A percentile compares a stretch with the other conserved stretches of the same genome.
Conservation (phyloP, 805 yeast genomes). For the Kazachstania viticola region DNA sequence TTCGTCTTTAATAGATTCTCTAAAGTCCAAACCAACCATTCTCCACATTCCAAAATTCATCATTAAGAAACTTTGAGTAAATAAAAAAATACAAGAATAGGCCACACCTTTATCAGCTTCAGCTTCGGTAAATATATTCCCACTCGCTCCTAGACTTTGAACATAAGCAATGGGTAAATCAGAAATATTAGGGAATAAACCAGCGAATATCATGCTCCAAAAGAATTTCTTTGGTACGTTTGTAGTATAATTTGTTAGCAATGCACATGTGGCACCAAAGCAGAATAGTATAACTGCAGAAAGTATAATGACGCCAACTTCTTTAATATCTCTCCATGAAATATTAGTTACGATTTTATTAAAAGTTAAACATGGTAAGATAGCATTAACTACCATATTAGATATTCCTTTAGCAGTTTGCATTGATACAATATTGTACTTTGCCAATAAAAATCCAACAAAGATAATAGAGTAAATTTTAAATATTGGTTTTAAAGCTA, state of each 20-base stretch:
- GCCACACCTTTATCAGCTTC: conserved; percentile 68
- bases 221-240: conserved; percentile 63
- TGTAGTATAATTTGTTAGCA: conserved; percentile 34
- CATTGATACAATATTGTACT: conserved; percentile 49
- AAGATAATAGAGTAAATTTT: conserved; percentile 66
- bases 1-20: conserved; percentile 20
- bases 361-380: conserved; percentile 69
- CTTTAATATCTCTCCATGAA: conserved; percentile 55
- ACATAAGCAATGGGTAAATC: conserved; percentile 80
- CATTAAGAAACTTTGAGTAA: conserved; percentile 52
- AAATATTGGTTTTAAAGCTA: conserved; percentile 76
- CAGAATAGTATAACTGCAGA: conserved; percentile 35
- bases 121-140: conserved; percentile 39
- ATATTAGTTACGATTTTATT: conserved; percentile 58
- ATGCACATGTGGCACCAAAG: conserved; percentile 34
- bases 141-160: conserved; percentile 57
- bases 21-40: conserved; percentile 60
- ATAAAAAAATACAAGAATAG: conserved; percentile 61
- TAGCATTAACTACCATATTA: conserved; percentile 51
- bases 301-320: conserved; percentile 52
- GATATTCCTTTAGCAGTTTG: conserved; percentile 62
- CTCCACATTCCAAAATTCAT: conserved; percentile 70
- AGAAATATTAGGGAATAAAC: conserved; percentile 66
- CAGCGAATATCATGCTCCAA: conserved; percentile 65
- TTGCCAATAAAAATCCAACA: conserved; percentile 55